A percentile compares a stretch with the other conserved stretches of the same genome.
phyloP scores from a whole-genome alignment of 1,139 yeast species.

The Geotrichum australiense region DNA sequence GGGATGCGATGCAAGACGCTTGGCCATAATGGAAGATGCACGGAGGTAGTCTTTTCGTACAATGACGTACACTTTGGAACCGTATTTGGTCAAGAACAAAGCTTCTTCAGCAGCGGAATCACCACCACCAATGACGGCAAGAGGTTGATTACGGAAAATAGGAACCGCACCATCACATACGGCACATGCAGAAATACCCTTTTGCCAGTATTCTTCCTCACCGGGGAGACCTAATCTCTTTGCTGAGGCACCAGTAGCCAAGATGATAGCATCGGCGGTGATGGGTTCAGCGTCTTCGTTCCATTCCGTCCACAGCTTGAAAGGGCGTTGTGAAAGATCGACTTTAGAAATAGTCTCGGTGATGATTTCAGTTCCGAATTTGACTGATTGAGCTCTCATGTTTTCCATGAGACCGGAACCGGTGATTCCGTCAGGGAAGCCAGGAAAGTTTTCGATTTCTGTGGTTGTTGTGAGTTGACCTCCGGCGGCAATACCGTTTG shows the following conservation, averaged over 20 bases:
- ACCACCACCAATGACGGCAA: slow-evolving; percentile 97
- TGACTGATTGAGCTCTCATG: slow-evolving; percentile 80
- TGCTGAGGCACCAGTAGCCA: slow-evolving; percentile 98
- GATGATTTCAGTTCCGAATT: slow-evolving; percentile 87
- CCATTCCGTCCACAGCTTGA: slow-evolving; percentile 95
- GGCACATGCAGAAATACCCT: slow-evolving; percentile 98
- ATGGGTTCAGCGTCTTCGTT: slow-evolving; percentile 74
- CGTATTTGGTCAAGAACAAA: slow-evolving; percentile 89
- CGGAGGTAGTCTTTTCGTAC: slow-evolving; percentile 92
- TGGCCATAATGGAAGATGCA: slow-evolving; percentile 95
- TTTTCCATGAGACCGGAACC: slow-evolving; percentile 87
- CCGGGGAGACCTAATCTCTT: slow-evolving; percentile 91
- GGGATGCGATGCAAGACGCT: slow-evolving; percentile 73
- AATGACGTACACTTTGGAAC: slow-evolving; percentile 84
- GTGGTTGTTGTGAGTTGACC: slow-evolving; percentile 98
- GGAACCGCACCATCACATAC: slow-evolving; percentile 99
- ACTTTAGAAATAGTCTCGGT: slow-evolving; percentile 92
- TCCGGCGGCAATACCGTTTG: slow-evolving; percentile 98
- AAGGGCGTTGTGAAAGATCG: slow-evolving; percentile 78
- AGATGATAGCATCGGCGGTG: slow-evolving; percentile 84
- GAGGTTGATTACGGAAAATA: slow-evolving; percentile 93
- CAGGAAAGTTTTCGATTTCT: slow-evolving; percentile 92
- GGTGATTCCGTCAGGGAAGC: slow-evolving; percentile 90
- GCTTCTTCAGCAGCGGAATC: slow-evolving; percentile 99
- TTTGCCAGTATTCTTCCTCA: slow-evolving; percentile 97